Conservation (phyloP, 2,329 filamentous ascomycete genomes). For the Sporothrix mexicana region DNA sequence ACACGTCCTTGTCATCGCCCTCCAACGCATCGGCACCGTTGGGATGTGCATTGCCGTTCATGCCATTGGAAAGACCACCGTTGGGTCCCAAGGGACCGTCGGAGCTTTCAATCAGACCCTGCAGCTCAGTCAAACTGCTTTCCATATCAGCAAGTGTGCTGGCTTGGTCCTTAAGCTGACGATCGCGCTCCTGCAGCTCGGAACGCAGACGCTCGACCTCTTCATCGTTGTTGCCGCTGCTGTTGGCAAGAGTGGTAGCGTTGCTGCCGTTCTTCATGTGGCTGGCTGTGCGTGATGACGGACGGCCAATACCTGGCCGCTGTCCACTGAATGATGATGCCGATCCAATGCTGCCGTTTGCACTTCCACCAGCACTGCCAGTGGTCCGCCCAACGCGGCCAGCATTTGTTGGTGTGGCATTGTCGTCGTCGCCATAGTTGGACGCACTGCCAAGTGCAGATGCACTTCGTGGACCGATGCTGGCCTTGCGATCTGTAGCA, state of each 20-base stretch:
- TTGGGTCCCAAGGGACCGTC: constrained; percentile 47
- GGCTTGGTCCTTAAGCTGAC: constrained; percentile 87
- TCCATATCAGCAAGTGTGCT: constrained; percentile 88
- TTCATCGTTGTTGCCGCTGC: constrained; percentile 69
- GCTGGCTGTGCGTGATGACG: constrained; percentile 48
- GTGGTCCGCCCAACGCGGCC: constrained; percentile 55
- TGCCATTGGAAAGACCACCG: constrained; percentile 43
- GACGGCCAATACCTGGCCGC: constrained; percentile 53
- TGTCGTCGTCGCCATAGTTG: constrained; percentile 62
- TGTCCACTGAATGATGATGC: constrained; percentile 56
- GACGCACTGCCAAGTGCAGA: constrained; percentile 62
- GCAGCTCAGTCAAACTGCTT: constrained; percentile 78
- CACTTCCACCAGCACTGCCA: constrained; percentile 42
- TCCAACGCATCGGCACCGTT: constrained; percentile 43
- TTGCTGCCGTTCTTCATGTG: constrained; percentile 38
- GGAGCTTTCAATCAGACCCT: constrained; percentile 67
- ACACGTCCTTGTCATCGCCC: constrained; percentile 55
- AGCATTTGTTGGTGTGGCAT: constrained; percentile 49
- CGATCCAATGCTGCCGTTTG: constrained; percentile 42
- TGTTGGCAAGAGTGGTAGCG: constrained; percentile 37
- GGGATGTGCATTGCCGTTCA: background rate
- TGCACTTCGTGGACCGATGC: constrained; percentile 62
- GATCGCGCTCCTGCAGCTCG: constrained; percentile 82
- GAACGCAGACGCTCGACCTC: constrained; percentile 75
- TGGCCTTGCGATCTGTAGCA: constrained; percentile 52